A percentile compares a stretch with the other conserved stretches of the same genome.
phyloP scores from a whole-genome alignment of 1,284 basidiomycete species.

The Vanrija sp. region DNA sequence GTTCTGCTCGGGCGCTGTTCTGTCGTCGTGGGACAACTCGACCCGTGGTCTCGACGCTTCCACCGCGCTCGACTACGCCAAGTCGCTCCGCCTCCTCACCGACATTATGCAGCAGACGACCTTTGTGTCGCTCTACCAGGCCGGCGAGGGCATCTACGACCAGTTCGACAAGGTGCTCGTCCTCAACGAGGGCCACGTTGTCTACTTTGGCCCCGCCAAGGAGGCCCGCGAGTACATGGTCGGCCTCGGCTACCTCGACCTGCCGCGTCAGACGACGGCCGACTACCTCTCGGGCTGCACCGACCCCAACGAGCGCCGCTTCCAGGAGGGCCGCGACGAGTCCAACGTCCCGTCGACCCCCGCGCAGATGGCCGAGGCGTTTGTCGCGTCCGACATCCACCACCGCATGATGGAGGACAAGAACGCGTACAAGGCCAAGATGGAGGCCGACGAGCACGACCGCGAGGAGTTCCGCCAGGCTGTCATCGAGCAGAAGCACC shows the following conservation, averaged over 20 bases:
- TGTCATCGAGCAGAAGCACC: slow-evolving; percentile 71
- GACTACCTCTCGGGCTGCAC: slow-evolving; percentile 71
- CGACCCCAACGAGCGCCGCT: slow-evolving; percentile 80
- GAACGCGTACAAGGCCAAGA: slow-evolving; percentile 62
- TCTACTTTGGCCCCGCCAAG: slow-evolving; percentile 56
- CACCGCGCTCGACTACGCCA: slow-evolving; percentile 59
- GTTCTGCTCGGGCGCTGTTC: slow-evolving; percentile 51
- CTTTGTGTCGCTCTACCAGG: slow-evolving; percentile 57
- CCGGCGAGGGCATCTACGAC: slow-evolving; percentile 62
- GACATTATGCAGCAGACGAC: slow-evolving; percentile 53
- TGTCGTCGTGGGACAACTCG: slow-evolving; percentile 55
- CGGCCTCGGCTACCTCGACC: slow-evolving; percentile 52
- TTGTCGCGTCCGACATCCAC: slow-evolving; percentile 57
- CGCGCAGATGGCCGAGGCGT: slow-evolving; percentile 67
- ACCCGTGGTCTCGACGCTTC: slow-evolving; percentile 54
- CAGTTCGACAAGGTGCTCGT: slow-evolving; percentile 67
- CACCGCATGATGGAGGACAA: slow-evolving; percentile 56
- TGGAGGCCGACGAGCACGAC: slow-evolving; percentile 60
- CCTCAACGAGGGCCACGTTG: slow-evolving; percentile 53
- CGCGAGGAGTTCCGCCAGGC: slow-evolving; percentile 73
- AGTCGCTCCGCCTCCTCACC: slow-evolving; percentile 56
- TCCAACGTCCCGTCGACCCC: slow-evolving; percentile 68
- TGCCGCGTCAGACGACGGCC: slow-evolving; percentile 53
- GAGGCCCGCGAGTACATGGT: slow-evolving; percentile 55
- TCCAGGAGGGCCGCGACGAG: slow-evolving; percentile 64